Evolutionary conservation across 208 protist species (phyloP).

Genomic region (Acanthamoeba quina): DNA sequence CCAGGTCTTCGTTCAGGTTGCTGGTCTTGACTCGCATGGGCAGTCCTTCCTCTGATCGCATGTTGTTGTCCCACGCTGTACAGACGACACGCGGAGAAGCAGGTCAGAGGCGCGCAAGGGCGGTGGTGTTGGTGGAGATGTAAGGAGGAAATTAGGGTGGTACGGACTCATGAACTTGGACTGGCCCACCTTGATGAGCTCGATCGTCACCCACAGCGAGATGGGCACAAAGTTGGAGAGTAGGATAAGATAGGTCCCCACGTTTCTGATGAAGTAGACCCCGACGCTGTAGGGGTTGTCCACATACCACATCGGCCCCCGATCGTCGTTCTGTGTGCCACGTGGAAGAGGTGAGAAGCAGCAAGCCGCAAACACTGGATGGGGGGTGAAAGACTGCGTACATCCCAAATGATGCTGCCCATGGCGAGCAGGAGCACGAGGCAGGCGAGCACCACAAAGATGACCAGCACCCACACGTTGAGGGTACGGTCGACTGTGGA

Average conservation of each 20-base stretch:
- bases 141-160: slow-evolving; percentile 49
- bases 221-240: slow-evolving; percentile 67
- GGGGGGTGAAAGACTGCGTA: not conserved
- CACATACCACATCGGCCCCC: slow-evolving; percentile 45
- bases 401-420: slow-evolving; percentile 30
- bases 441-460: not conserved
- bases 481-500: slow-evolving; percentile 9
- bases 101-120: not conserved
- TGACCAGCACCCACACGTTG: not conserved
- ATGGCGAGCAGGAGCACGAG: slow-evolving; percentile 29
- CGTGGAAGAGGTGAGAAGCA: not conserved
- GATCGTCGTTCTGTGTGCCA: not conserved
- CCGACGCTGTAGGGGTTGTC: slow-evolving; percentile 15
- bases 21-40: slow-evolving; percentile 85
- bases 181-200: slow-evolving; percentile 68
- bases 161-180: slow-evolving; percentile 76
- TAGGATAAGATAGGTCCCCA: slow-evolving; percentile 48
- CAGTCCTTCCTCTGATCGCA: slow-evolving; percentile 39
- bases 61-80: slow-evolving; percentile 4
- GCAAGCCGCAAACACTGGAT: not conserved
- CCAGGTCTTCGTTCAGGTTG: slow-evolving; percentile 90
- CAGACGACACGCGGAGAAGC: slow-evolving; percentile 39
- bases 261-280: slow-evolving; percentile 36
- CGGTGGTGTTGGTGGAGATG: slow-evolving; percentile 70
- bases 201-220: slow-evolving; percentile 64